Conservation (phyloP, 352 stramenopile genomes). For the Phytophthora colocasiae region DNA sequence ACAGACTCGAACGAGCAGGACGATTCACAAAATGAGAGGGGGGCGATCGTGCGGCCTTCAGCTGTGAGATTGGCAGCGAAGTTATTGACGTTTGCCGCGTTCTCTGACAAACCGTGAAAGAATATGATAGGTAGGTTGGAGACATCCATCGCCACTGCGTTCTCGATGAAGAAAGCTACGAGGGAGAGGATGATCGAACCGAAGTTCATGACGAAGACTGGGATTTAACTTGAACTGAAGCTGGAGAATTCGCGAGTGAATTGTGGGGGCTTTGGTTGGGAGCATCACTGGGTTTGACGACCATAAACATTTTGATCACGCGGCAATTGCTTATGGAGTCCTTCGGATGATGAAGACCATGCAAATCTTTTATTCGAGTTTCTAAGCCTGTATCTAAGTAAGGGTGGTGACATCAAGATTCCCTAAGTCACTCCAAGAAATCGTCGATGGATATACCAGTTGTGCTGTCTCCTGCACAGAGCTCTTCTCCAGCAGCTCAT, state of each 20-base stretch:
- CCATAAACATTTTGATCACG: no score
- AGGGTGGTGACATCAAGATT: constrained; percentile 26
- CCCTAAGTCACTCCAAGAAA: constrained; percentile 29
- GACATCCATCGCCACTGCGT: neutral
- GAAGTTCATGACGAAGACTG: no score
- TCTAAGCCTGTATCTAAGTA: constrained; percentile 4
- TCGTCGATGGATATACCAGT: constrained; percentile 34
- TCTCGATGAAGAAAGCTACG: no score
- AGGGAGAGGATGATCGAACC: no score
- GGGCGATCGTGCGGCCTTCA: constrained; percentile 6
- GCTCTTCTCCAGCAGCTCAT: constrained; percentile 23
- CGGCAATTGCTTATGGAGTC: no score
- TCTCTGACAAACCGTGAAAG: constrained; percentile 25
- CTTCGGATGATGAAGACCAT: no score
- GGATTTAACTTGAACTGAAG: no score
- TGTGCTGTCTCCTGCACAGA: constrained; percentile 26
- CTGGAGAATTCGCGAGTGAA: no score
- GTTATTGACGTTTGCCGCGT: neutral
- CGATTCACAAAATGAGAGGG: constrained; percentile 39
- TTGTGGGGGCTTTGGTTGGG: no score
- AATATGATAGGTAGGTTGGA: constrained; percentile 42
- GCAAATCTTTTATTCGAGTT: no score
- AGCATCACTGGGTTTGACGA: no score
- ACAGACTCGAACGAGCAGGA: constrained; percentile 36
- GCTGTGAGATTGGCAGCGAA: constrained; percentile 5